Percentiles rank a stretch among this genome's conserved stretches.
Evolutionary conservation across 371 early-diverging fungal genomes (phyloP).

Genomic region (Mortierella sp.): DNA sequence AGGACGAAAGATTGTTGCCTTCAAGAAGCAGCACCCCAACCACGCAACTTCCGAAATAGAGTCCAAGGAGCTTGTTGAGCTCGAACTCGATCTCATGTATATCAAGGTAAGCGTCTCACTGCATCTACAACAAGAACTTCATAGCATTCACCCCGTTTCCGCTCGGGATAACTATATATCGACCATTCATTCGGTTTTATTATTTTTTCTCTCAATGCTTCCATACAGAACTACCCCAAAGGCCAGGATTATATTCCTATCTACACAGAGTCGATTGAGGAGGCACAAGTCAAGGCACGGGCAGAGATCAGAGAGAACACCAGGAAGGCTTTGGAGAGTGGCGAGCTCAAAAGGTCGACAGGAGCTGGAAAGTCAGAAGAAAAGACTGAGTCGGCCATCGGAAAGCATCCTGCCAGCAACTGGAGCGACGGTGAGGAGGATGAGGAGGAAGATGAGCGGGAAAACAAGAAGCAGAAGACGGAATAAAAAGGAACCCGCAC

Average conservation of each 20-base stretch:
- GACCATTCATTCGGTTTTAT: neutral
- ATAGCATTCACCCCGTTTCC: neutral
- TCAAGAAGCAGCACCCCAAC: slow-evolving; percentile 53
- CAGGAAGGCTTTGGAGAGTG: slow-evolving; percentile 28
- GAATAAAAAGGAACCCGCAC: neutral
- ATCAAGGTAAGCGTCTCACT: slow-evolving; percentile 35
- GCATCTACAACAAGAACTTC: no score
- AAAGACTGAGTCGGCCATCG: neutral
- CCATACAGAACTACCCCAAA: slow-evolving; percentile 37
- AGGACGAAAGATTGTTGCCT: slow-evolving; percentile 38
- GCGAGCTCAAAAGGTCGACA: slow-evolving; percentile 26
- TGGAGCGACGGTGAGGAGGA: slow-evolving; percentile 43
- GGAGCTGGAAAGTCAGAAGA: neutral
- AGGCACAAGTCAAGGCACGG: slow-evolving; percentile 26
- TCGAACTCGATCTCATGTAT: slow-evolving; percentile 46
- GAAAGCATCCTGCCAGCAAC: slow-evolving; percentile 43
- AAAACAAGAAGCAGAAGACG: slow-evolving; percentile 12
- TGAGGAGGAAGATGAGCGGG: slow-evolving; percentile 10
- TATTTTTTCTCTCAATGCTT: neutral
- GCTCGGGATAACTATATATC: no score
- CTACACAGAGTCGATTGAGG: slow-evolving; percentile 40
- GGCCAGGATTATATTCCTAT: slow-evolving; percentile 42
- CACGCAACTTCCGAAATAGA: slow-evolving; percentile 32
- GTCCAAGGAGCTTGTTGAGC: slow-evolving; percentile 29
- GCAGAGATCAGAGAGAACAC: slow-evolving; percentile 37